phyloP scores from a whole-genome alignment of 495 filamentous ascomycete genomes.

The Parmelia sp. region DNA sequence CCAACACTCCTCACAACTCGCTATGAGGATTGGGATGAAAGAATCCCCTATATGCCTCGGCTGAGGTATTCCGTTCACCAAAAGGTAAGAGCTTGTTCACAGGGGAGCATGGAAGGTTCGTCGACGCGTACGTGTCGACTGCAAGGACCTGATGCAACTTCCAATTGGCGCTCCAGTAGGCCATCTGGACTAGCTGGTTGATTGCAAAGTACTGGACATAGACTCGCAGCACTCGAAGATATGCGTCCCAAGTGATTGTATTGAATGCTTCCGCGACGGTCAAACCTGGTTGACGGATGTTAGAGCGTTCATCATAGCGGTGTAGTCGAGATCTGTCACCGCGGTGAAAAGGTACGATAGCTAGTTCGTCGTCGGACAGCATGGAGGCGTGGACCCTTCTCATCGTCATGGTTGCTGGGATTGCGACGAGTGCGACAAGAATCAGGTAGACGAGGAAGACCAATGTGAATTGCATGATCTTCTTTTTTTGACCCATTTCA shows the following conservation, averaged over 20 bases:
- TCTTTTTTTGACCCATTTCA: conserved; percentile 7
- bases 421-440: conserved; percentile 16
- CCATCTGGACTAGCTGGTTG: conserved; percentile 22
- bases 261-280: conserved; percentile 21
- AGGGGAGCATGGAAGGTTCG: conserved; percentile 21
- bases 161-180: conserved; percentile 25
- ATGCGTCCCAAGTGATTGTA: conserved; percentile 20
- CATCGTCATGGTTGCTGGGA: conserved; percentile 21
- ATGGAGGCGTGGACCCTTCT: conserved; percentile 26
- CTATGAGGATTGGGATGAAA: background rate
- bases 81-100: conserved; percentile 7
- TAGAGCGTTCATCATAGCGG: background rate
- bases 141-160: conserved; percentile 19
- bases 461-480: conserved; percentile 17
- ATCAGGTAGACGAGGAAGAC: conserved; percentile 21
- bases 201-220: conserved; percentile 22
- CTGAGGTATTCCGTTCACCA: background rate
- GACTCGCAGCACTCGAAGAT: conserved; percentile 18
- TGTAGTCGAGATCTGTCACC: conserved; percentile 10
- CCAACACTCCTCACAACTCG: background rate
- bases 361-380: conserved; percentile 25
- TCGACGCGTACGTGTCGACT: conserved; percentile 13
- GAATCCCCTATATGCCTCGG: background rate
- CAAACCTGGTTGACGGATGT: conserved; percentile 20
- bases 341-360: conserved; percentile 25